phyloP scores from a whole-genome alignment of 441 rosid genomes.

The Pelargonium myrrhifolium region DNA sequence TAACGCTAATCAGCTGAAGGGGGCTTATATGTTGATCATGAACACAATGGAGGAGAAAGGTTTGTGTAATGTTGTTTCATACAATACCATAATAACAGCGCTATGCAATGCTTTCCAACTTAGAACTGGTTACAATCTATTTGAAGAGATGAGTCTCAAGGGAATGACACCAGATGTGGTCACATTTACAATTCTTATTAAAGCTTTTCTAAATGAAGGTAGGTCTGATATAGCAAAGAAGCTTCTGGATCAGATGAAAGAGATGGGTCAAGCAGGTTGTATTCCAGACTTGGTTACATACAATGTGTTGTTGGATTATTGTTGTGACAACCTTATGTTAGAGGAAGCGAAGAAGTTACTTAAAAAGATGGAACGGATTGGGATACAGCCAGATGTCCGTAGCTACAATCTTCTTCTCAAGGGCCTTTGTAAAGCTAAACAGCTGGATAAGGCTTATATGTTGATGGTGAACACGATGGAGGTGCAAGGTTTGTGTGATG shows the following conservation, averaged over 20 bases:
- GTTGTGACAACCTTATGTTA: slow-evolving; percentile 51
- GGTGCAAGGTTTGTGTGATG: slow-evolving; percentile 62
- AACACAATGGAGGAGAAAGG: slow-evolving; percentile 65
- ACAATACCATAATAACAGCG: slow-evolving; percentile 62
- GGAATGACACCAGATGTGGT: slow-evolving; percentile 63
- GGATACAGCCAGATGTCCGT: slow-evolving; percentile 64
- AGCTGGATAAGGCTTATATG: slow-evolving; percentile 43
- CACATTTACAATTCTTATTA: slow-evolving; percentile 65
- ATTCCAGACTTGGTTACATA: slow-evolving; percentile 71
- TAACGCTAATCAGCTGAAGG: slow-evolving; percentile 43
- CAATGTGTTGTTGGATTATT: slow-evolving; percentile 69
- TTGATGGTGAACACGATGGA: slow-evolving; percentile 59
- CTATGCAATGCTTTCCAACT: slow-evolving; percentile 42
- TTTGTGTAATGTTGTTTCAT: slow-evolving; percentile 66
- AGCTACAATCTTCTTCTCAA: slow-evolving; percentile 78
- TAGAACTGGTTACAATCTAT: slow-evolving; percentile 50
- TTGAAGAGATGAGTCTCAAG: slow-evolving; percentile 60
- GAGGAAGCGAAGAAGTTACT: slow-evolving; percentile 58
- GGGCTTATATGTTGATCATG: slow-evolving; percentile 52
- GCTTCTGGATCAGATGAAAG: slow-evolving; percentile 6
- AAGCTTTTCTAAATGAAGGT: slow-evolving; percentile 50
- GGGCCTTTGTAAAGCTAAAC: slow-evolving; percentile 57
- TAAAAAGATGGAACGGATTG: slow-evolving; percentile 58
- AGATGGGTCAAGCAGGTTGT: slow-evolving; percentile 37
- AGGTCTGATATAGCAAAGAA: background rate